Evolutionary conservation across 257 asterid genomes (phyloP).

Genomic region (Henckelia pumila): DNA sequence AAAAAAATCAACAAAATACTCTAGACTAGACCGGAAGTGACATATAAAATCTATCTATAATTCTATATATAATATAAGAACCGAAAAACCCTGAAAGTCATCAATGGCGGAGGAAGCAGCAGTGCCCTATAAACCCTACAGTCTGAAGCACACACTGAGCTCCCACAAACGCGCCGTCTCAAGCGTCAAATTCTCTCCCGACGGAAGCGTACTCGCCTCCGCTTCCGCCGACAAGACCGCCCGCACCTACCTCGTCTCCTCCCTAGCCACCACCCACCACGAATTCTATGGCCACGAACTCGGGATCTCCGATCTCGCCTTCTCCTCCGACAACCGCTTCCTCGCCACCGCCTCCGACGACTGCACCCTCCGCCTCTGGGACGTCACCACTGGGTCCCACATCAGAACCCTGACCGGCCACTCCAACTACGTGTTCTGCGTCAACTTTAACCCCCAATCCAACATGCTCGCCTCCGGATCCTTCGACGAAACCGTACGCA

Average conservation of each 20-base stretch:
- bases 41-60: no score
- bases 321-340: constrained; percentile 73
- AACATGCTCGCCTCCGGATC: constrained; percentile 88
- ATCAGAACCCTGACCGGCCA: constrained; percentile 84
- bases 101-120: constrained; percentile 41
- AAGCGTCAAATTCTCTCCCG: constrained; percentile 77
- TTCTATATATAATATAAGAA: no score
- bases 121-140: constrained; percentile 68
- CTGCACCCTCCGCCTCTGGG: constrained; percentile 82
- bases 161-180: constrained; percentile 79
- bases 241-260: constrained; percentile 57
- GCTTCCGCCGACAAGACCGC: constrained; percentile 88
- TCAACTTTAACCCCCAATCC: constrained; percentile 76
- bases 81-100: constrained; percentile 32
- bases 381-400: constrained; percentile 65
- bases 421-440: constrained; percentile 83
- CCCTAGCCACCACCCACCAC: constrained; percentile 42
- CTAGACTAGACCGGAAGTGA: no score
- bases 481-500: constrained; percentile 83
- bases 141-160: constrained; percentile 61
- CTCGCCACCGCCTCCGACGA: constrained; percentile 97
- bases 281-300: constrained; percentile 73
- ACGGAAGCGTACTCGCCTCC: constrained; percentile 71
- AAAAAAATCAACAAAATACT: no score
- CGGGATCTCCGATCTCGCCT: constrained; percentile 82